Evolutionary conservation across 2,329 filamentous ascomycete genomes (phyloP), one percentile per base, ranked within the genome.

Genomic region (Aspergillus felis): DNA sequence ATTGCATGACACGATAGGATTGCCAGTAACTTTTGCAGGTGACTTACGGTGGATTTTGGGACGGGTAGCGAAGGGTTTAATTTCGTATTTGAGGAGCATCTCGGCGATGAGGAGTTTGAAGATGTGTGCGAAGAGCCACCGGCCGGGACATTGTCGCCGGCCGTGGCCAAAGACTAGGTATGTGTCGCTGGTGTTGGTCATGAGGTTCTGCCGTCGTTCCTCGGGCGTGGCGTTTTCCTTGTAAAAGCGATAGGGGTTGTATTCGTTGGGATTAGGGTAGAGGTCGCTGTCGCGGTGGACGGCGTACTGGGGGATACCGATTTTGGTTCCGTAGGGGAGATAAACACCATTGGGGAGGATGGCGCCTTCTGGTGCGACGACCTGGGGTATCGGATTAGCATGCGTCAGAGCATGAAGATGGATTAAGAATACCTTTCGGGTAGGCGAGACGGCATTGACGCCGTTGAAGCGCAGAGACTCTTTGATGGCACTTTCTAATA

Each of bases 141-240:
- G 58, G 28, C 58, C 58, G 24, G 58, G 58, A 25, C 58, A 61
- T 38, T 61, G 58, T 2, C 58, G 56, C 32, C 58, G 58, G 24
- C 58, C 56, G 29, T 61, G 58, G n/a, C 58, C 58, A 17, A 61
- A 61, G 10, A 61, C 58, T 9, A 61, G 48, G 28, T 58, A 61
- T 8, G 54, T 51, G 17, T 61, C 58, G 42, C 56, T 58, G 22
- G 58, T 58, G n/a, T 44, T 50, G 28, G 51, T 58, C 51, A 61
- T 55, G n/a, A 51, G 44, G 20, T 32, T 52, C 22, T 56, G 32
- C 12, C 53, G 54, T 44, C 48, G 29, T 50, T 58, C 48, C 12
- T 53, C 42, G n/a, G 48, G 24, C 3, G 56, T 50, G 5, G 54
- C 48, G 8, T 52, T 10, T 1, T 29, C 29, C 2, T n/a, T 49